phyloP scores from a whole-genome alignment of 2,329 filamentous ascomycete genomes.

The Ophiostoma sp. region DNA sequence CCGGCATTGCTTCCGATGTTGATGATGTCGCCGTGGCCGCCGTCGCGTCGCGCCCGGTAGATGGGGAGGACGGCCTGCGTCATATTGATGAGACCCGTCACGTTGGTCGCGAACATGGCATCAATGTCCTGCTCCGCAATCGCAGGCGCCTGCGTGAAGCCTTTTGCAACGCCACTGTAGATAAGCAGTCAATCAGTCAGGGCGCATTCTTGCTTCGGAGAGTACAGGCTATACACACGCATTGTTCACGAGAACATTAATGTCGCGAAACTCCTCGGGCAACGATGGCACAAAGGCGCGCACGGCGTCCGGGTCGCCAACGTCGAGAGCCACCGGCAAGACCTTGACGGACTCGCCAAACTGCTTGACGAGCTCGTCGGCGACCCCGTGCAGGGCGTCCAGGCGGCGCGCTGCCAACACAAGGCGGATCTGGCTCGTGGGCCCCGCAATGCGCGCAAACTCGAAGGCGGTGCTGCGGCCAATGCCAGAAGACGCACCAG shows the following conservation, averaged over 20 bases:
- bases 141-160: conserved; percentile 76
- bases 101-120: conserved; percentile 87
- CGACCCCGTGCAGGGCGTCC: conserved; percentile 71
- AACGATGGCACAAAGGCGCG: conserved; percentile 64
- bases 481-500: conserved; percentile 90
- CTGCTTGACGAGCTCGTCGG: conserved; percentile 68
- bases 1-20: conserved; percentile 89
- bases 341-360: conserved; percentile 83
- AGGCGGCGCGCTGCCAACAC: conserved; percentile 81
- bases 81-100: conserved; percentile 92
- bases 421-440: conserved; percentile 61
- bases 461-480: conserved; percentile 79
- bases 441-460: conserved; percentile 80
- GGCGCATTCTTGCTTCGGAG: not conserved
- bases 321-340: conserved; percentile 75
- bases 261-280: conserved; percentile 75
- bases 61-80: conserved; percentile 86
- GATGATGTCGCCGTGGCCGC: conserved; percentile 86
- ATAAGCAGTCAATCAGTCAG: conserved; percentile 14
- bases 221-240: conserved; percentile 56
- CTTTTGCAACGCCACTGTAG: conserved; percentile 75
- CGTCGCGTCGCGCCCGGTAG: conserved; percentile 64
- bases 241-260: conserved; percentile 92
- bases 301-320: conserved; percentile 73
- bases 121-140: conserved; percentile 78